Evolutionary conservation across 2,329 filamentous ascomycete species (phyloP).

Genomic region (Alternaria solani): DNA sequence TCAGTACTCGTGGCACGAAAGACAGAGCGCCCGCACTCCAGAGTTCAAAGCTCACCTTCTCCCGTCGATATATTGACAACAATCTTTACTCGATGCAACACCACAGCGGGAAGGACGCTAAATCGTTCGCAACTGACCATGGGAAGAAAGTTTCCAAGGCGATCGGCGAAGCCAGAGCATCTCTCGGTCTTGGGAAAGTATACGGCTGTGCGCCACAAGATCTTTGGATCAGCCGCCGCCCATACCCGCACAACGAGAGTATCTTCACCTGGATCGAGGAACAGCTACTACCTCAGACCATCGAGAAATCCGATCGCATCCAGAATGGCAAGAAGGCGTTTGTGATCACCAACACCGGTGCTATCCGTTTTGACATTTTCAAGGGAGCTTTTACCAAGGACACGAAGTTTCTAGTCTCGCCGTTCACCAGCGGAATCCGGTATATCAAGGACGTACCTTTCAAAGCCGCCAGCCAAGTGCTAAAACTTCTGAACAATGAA

Average conservation of each 20-base stretch:
- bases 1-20: conserved; percentile 55
- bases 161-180: conserved; percentile 74
- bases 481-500: conserved; percentile 66
- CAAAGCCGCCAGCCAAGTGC: conserved; percentile 72
- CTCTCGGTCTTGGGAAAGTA: conserved; percentile 73
- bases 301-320: conserved; percentile 56
- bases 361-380: conserved; percentile 94
- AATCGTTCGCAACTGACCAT: conserved; percentile 77
- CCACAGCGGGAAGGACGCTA: conserved; percentile 76
- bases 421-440: conserved; percentile 81
- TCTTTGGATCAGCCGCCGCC: conserved; percentile 81
- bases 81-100: conserved; percentile 85
- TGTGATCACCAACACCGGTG: conserved; percentile 86
- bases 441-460: conserved; percentile 85
- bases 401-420: conserved; percentile 83
- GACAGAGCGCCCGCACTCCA: conserved; percentile 24
- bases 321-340: conserved; percentile 68
- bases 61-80: conserved; percentile 89
- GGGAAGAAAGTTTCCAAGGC: conserved; percentile 75
- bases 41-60: conserved; percentile 64
- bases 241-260: conserved; percentile 76
- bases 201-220: conserved; percentile 85
- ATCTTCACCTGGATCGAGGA: conserved; percentile 83
- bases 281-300: conserved; percentile 73
- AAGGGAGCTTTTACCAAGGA: conserved; percentile 90